phyloP scores from a whole-genome alignment of 192 early-diverging fungal species.

The Coemansia sp. region DNA sequence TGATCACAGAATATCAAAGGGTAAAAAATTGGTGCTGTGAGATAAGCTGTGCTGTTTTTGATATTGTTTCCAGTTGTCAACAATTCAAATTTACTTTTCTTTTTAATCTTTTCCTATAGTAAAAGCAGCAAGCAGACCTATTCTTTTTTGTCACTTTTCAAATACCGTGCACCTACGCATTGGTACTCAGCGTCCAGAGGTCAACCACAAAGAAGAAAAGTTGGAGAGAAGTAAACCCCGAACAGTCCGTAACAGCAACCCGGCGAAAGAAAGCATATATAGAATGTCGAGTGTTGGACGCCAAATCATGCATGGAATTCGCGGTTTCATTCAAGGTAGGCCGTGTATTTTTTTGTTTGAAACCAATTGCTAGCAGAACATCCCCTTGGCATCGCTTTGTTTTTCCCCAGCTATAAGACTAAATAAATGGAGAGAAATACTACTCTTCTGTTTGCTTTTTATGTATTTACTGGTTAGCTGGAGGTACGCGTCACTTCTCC shows the following conservation, averaged over 20 bases:
- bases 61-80: background rate
- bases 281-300: background rate
- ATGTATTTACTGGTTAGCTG: background rate
- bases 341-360: background rate
- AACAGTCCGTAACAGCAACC: background rate
- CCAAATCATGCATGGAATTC: background rate
- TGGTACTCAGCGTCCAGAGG: background rate
- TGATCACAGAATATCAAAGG: background rate
- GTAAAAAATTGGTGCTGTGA: background rate
- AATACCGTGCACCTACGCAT: background rate
- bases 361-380: too few species aligned
- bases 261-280: background rate
- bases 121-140: background rate
- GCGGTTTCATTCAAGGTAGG: background rate
- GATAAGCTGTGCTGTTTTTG: background rate
- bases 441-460: background rate
- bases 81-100: background rate
- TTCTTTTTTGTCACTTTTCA: background rate
- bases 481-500: background rate
- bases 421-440: too few species aligned
- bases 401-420: too few species aligned
- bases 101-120: background rate
- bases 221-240: background rate
- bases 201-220: background rate
- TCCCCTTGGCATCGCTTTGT: too few species aligned